A percentile compares a stretch with the other conserved stretches of the same genome.
phyloP scores from a whole-genome alignment of 768 basidiomycete genomes.

The Pisolithus microcarpus region DNA sequence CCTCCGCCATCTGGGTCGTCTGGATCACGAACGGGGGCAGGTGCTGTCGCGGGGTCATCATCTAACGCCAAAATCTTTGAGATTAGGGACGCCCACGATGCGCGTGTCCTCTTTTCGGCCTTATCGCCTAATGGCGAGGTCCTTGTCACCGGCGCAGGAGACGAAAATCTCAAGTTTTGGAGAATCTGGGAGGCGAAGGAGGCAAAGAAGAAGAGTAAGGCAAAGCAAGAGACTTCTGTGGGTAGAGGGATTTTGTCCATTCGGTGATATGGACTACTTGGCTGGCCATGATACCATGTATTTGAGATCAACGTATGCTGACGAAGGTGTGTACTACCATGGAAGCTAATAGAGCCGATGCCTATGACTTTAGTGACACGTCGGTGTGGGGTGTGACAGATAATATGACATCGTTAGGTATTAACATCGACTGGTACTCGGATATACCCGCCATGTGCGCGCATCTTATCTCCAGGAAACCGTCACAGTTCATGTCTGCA shows the following conservation, averaged over 20 bases:
- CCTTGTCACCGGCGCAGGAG: constrained; percentile 86
- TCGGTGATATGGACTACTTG: constrained; percentile 19
- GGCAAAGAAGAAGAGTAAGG: constrained; percentile 27
- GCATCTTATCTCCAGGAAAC: not conserved
- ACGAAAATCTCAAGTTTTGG: constrained; percentile 98
- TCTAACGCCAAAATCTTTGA: constrained; percentile 28
- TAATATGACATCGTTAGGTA: not conserved
- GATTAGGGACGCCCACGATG: constrained; percentile 90
- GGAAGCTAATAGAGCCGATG: not conserved
- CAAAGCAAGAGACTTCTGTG: constrained; percentile 27
- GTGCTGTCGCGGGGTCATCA: constrained; percentile 18
- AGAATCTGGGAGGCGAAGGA: constrained; percentile 65
- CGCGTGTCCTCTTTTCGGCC: constrained; percentile 79
- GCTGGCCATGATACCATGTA: no score
- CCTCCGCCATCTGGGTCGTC: constrained; percentile 41
- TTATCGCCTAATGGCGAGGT: constrained; percentile 86
- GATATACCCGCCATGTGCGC: not conserved
- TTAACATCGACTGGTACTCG: not conserved
- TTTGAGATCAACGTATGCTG: no score
- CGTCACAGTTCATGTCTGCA: constrained; percentile 11
- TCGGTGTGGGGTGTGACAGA: not conserved
- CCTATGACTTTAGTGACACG: no score
- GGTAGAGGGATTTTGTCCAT: constrained; percentile 29
- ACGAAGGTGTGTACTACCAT: not conserved
- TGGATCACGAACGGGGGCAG: constrained; percentile 59